A percentile compares a stretch with the other conserved stretches of the same genome.
Conservation (phyloP, 2,329 filamentous ascomycete species). For the Aspergillus persii region DNA sequence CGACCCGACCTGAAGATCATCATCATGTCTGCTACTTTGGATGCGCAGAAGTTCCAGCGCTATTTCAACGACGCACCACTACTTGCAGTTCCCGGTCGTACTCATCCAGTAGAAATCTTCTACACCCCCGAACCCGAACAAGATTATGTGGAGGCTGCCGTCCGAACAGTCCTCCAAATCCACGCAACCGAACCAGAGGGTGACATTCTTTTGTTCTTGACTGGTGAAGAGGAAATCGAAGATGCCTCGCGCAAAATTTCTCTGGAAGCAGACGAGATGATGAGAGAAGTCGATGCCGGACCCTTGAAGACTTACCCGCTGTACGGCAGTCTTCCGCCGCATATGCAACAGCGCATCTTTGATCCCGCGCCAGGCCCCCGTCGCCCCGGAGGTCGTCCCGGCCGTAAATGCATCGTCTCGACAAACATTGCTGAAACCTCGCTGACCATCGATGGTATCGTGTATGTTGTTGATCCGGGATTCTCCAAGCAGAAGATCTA, state of each 20-base stretch:
- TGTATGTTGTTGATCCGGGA: slow-evolving; percentile 97
- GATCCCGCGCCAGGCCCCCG: slow-evolving; percentile 76
- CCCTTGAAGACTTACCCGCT: slow-evolving; percentile 88
- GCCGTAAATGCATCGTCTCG: slow-evolving; percentile 90
- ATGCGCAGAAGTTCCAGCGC: slow-evolving; percentile 95
- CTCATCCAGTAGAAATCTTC: slow-evolving; percentile 95
- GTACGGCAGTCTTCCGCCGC: slow-evolving; percentile 87
- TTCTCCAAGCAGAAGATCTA: slow-evolving; percentile 99
- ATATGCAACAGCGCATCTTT: slow-evolving; percentile 94
- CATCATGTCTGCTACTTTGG: slow-evolving; percentile 97
- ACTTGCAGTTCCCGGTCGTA: slow-evolving; percentile 89
- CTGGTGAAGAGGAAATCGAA: slow-evolving; percentile 97
- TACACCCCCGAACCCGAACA: slow-evolving; percentile 95
- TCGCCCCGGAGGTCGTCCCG: slow-evolving; percentile 74
- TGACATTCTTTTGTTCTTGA: slow-evolving; percentile 91
- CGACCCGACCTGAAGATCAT: slow-evolving; percentile 94
- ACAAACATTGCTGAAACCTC: slow-evolving; percentile 98
- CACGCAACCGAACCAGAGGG: slow-evolving; percentile 90
- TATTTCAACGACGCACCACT: slow-evolving; percentile 96
- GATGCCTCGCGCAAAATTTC: slow-evolving; percentile 90
- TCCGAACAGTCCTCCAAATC: slow-evolving; percentile 93
- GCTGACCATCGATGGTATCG: slow-evolving; percentile 96
- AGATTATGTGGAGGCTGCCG: slow-evolving; percentile 93
- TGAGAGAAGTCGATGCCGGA: slow-evolving; percentile 84
- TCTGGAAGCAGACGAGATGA: slow-evolving; percentile 87